These are phyloP conservation scores for Physaria fendleri DNA, from an alignment of 345 rosid genomes.

Conservation along the genomic window DNA sequence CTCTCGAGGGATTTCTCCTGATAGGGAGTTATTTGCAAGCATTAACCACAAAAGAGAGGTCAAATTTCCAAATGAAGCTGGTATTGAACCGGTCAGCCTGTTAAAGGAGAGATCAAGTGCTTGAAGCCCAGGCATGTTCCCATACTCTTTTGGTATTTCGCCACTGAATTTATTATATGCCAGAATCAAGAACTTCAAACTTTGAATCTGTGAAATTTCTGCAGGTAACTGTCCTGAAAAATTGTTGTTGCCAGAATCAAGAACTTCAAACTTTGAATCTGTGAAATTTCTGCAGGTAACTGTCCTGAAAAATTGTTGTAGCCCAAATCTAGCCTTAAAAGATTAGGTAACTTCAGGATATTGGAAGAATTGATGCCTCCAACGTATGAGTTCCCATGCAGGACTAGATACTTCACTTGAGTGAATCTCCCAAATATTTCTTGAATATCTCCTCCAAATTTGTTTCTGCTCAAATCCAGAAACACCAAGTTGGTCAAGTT, in stretches of 20 bases:
- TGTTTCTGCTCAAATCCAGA: conserved; percentile 68
- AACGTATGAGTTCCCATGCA: conserved; percentile 52
- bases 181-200: conserved; percentile 56
- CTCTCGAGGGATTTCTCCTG: conserved; percentile 60
- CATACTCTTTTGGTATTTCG: conserved; percentile 62
- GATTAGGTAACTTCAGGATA: conserved; percentile 46
- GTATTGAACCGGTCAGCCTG: conserved; percentile 55
- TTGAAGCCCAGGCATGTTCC: conserved; percentile 52
- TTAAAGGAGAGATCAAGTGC: conserved; percentile 88
- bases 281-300: conserved; percentile 54
- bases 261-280: conserved; percentile 51
- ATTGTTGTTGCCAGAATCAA: conserved; percentile 74
- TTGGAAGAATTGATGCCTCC: conserved; percentile 69
- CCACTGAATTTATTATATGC: conserved; percentile 63
- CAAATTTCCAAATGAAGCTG: conserved; percentile 58
- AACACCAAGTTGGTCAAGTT: conserved; percentile 46
- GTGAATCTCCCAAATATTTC: conserved; percentile 62
- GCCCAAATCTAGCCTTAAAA: conserved; percentile 69
- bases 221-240: conserved; percentile 63
- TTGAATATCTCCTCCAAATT: conserved; percentile 61
- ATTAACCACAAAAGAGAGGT: conserved; percentile 78
- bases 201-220: conserved; percentile 46
- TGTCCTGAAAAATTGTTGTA: conserved; percentile 61
- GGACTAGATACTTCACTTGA: conserved; percentile 47
- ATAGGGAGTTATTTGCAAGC: conserved; percentile 77